phyloP scores from a whole-genome alignment of 352 stramenopile species.

The Globisporangium carolinianum region DNA sequence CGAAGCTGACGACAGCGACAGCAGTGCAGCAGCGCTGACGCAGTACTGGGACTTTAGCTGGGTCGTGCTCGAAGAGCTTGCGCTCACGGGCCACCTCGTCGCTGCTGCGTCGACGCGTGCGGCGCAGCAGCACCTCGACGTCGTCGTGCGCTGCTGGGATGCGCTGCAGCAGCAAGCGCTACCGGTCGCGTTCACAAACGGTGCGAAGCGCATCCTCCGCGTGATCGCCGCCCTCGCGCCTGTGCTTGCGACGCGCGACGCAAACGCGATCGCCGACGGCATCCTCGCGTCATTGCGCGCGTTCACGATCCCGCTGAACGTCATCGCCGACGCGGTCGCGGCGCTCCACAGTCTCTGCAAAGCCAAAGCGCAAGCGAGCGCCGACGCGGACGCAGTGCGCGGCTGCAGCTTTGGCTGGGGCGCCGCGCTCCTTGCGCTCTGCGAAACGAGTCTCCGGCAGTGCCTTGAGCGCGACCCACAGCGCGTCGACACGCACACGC shows the following conservation, averaged over 20 bases:
- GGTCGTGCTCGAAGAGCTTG: slow-evolving; percentile 76
- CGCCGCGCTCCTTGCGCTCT: slow-evolving; percentile 49
- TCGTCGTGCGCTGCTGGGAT: slow-evolving; percentile 80
- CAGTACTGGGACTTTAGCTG: slow-evolving; percentile 79
- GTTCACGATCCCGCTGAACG: slow-evolving; percentile 74
- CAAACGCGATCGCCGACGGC: slow-evolving; percentile 66
- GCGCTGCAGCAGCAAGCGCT: slow-evolving; percentile 65
- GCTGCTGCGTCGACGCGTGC: slow-evolving; percentile 27
- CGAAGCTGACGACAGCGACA: slow-evolving; percentile 28
- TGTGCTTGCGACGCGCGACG: slow-evolving; percentile 64
- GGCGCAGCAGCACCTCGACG: slow-evolving; percentile 51
- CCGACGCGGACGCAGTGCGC: slow-evolving; percentile 14
- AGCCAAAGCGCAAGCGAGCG: slow-evolving; percentile 37
- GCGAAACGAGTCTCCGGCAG: slow-evolving; percentile 48
- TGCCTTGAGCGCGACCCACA: slow-evolving; percentile 55
- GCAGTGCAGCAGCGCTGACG: slow-evolving; percentile 20
- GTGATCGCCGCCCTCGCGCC: slow-evolving; percentile 72
- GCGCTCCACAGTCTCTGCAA: slow-evolving; percentile 78
- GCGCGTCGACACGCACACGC: slow-evolving; percentile 43
- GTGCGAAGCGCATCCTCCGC: slow-evolving; percentile 75
- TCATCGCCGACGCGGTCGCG: slow-evolving; percentile 68
- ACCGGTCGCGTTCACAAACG: slow-evolving; percentile 59
- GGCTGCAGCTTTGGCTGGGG: slow-evolving; percentile 68
- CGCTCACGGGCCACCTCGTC: slow-evolving; percentile 48
- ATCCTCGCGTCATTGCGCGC: slow-evolving; percentile 65